Evolutionary conservation across 768 basidiomycete genomes (phyloP).

Genomic region (Nidula microcarpa): DNA sequence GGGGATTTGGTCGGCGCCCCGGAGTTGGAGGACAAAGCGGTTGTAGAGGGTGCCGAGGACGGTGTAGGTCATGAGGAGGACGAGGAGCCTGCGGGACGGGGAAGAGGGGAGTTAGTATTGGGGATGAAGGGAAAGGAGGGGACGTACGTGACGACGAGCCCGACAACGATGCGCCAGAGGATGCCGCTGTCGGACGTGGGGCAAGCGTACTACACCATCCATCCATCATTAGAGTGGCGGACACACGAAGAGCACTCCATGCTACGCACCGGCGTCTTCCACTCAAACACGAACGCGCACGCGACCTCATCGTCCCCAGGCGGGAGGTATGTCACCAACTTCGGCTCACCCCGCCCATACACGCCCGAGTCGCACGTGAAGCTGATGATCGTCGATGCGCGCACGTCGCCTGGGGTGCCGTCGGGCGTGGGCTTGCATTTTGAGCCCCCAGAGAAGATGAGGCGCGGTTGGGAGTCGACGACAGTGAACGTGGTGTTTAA

Average conservation of each 20-base stretch:
- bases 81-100: conserved; percentile 37
- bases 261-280: conserved; percentile 69
- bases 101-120: neutral
- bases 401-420: conserved; percentile 25
- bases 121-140: neutral
- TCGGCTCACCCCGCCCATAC: conserved; percentile 48
- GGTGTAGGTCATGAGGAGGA: conserved; percentile 61
- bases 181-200: conserved; percentile 56
- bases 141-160: conserved; percentile 59
- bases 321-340: conserved; percentile 67
- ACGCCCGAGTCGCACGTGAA: conserved; percentile 75
- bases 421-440: conserved; percentile 48
- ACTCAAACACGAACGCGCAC: conserved; percentile 83
- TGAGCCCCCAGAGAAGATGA: conserved; percentile 63
- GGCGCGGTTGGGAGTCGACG: conserved; percentile 47
- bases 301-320: conserved; percentile 55
- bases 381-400: conserved; percentile 65
- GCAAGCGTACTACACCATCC: conserved; percentile 58
- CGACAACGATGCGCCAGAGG: conserved; percentile 47
- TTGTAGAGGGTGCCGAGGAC: conserved; percentile 74
- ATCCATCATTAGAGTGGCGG: conserved; percentile 1
- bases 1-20: conserved; percentile 73
- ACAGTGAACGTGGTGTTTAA: conserved; percentile 64
- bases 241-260: neutral
- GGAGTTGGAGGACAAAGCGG: conserved; percentile 67